Evolutionary conservation across 345 rosid species (phyloP).

Genomic region (Hibiscus tridactylites): DNA sequence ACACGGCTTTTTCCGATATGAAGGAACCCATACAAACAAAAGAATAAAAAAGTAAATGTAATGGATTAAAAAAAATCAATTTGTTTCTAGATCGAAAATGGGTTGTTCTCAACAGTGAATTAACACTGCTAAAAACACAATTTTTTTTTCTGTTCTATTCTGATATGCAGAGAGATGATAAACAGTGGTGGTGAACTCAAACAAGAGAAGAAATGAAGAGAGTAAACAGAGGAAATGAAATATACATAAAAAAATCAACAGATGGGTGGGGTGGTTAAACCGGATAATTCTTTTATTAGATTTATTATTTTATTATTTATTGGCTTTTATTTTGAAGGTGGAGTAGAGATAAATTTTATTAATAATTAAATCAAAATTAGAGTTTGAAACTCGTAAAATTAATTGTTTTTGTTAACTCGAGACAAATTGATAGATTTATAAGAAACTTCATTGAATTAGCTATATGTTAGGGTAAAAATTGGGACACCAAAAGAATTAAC

Average conservation of each 20-base stretch:
- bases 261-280: conserved; percentile 13
- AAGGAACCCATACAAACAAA: conserved; percentile 1
- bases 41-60: too few species aligned
- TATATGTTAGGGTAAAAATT: too few species aligned
- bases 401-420: too few species aligned
- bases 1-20: neutral
- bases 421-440: too few species aligned
- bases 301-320: too few species aligned
- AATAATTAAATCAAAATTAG: too few species aligned
- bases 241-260: neutral
- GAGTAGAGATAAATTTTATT: too few species aligned
- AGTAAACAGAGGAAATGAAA: neutral
- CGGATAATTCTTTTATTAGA: too few species aligned
- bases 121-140: neutral
- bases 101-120: neutral
- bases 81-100: neutral
- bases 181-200: conserved; percentile 13
- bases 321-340: too few species aligned
- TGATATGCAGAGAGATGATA: neutral
- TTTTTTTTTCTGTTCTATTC: neutral
- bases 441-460: too few species aligned
- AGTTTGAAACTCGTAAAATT: too few species aligned
- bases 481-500: too few species aligned
- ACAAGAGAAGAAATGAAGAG: neutral
- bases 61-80: neutral